phyloP scores from a whole-genome alignment of 352 stramenopile species.

The Globisporangium paroecandrum region DNA sequence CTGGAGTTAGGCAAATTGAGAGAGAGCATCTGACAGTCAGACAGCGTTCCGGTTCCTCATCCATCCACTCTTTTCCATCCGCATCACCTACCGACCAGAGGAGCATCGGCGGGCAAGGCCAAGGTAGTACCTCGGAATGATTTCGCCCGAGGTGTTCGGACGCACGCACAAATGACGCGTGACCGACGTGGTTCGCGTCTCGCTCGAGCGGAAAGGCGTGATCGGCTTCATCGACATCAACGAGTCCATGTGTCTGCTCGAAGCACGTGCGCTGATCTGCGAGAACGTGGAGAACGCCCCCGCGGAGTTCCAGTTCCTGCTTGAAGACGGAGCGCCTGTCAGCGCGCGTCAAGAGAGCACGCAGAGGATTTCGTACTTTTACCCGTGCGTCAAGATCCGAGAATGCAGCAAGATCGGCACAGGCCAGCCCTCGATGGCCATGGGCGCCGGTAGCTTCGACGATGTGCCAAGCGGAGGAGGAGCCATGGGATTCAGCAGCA shows the following conservation, averaged over 20 bases:
- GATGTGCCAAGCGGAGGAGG: background rate
- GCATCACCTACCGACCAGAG: background rate
- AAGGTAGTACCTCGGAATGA: slow-evolving; percentile 32
- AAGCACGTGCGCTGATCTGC: slow-evolving; percentile 56
- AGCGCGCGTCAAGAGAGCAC: slow-evolving; percentile 56
- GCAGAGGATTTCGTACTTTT: slow-evolving; percentile 59
- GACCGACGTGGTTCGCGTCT: slow-evolving; percentile 58
- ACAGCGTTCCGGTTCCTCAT: background rate
- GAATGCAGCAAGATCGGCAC: slow-evolving; percentile 23
- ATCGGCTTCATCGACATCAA: slow-evolving; percentile 77
- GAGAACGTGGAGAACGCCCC: slow-evolving; percentile 71
- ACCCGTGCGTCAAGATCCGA: slow-evolving; percentile 72
- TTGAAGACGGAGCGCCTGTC: slow-evolving; percentile 61
- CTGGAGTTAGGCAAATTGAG: background rate
- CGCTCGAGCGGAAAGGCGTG: slow-evolving; percentile 55
- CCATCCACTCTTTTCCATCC: background rate
- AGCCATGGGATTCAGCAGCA: background rate
- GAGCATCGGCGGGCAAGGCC: background rate
- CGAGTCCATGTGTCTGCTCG: slow-evolving; percentile 55
- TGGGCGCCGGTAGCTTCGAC: background rate
- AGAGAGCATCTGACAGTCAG: background rate
- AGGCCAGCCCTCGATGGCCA: slow-evolving; percentile 9
- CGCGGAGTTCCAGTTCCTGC: slow-evolving; percentile 63
- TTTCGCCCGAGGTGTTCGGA: slow-evolving; percentile 47
- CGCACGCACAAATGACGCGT: slow-evolving; percentile 42